A percentile compares a stretch with the other conserved stretches of the same genome.
Evolutionary conservation across 2,329 filamentous ascomycete genomes (phyloP).

Genomic region (Trichoderma sp.): DNA sequence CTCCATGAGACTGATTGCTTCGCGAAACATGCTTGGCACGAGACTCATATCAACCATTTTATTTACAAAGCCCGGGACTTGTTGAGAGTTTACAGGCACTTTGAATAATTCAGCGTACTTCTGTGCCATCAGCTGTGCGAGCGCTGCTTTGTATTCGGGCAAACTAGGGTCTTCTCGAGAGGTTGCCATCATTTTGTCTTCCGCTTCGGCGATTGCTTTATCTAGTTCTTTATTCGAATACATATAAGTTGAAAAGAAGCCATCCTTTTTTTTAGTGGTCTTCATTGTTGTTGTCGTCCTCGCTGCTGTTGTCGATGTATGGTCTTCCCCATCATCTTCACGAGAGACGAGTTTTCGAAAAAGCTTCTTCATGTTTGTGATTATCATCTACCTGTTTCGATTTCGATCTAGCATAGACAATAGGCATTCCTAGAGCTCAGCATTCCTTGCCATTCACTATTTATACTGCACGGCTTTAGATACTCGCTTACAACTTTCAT

Average conservation of each 20-base stretch:
- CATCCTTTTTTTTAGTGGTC: background rate
- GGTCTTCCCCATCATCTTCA: too few relatives aligned
- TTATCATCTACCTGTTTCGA: too few relatives aligned
- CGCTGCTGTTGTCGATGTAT: too few relatives aligned
- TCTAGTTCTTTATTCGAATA: background rate
- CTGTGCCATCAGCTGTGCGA: background rate
- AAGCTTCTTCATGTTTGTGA: too few relatives aligned
- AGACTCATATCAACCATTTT: background rate
- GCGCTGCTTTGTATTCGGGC: background rate
- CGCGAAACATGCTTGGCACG: background rate
- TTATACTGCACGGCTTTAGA: too few relatives aligned
- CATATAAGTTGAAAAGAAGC: background rate
- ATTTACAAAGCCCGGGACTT: background rate
- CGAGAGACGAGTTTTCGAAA: too few relatives aligned
- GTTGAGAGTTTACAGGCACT: background rate
- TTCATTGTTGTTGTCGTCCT: too few relatives aligned
- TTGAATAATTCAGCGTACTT: too few relatives aligned
- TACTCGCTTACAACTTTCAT: too few relatives aligned
- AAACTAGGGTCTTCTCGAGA: background rate
- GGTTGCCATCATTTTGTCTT: background rate
- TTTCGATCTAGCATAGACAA: too few relatives aligned
- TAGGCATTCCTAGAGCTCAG: too few relatives aligned
- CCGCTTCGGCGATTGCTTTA: background rate
- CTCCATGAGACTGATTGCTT: background rate
- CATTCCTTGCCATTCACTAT: too few relatives aligned